Evolutionary conservation across 208 protist genomes (phyloP).

Genomic region (Acanthamoeba rhysodes): DNA sequence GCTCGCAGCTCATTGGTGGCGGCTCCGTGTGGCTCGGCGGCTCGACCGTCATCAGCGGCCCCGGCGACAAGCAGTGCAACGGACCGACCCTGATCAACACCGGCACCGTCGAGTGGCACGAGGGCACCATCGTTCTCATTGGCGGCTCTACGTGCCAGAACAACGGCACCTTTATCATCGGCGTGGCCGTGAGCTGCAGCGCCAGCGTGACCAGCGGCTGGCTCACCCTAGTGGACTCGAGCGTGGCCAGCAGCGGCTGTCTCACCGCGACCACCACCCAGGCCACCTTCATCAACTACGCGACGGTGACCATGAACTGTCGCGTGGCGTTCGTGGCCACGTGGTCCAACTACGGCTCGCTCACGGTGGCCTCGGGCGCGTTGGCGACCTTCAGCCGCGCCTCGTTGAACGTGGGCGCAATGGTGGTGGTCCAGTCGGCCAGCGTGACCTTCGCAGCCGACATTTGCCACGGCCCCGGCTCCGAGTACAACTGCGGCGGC

Average conservation of each 20-base stretch:
- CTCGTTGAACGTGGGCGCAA: neutral
- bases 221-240: neutral
- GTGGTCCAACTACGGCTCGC: slow-evolving; percentile 48
- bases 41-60: slow-evolving; percentile 50
- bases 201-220: neutral
- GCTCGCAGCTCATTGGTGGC: slow-evolving; percentile 16
- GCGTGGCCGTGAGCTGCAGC: slow-evolving; percentile 33
- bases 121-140: slow-evolving; percentile 56
- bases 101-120: slow-evolving; percentile 16
- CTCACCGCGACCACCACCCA: neutral
- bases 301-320: slow-evolving; percentile 2
- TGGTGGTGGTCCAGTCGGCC: slow-evolving; percentile 17
- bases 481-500: slow-evolving; percentile 29
- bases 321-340: slow-evolving; percentile 9
- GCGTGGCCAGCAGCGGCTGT: neutral
- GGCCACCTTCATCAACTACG: slow-evolving; percentile 63
- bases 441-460: slow-evolving; percentile 22
- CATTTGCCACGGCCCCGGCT: neutral
- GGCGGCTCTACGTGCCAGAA: slow-evolving; percentile 64
- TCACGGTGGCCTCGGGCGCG: neutral
- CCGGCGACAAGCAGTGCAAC: slow-evolving; percentile 18
- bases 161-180: slow-evolving; percentile 71
- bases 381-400: neutral
- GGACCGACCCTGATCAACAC: slow-evolving; percentile 31
- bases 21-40: slow-evolving; percentile 28